phyloP scores from a whole-genome alignment of 2,329 filamentous ascomycete species.

The Aspergillus pseudotamarii region DNA sequence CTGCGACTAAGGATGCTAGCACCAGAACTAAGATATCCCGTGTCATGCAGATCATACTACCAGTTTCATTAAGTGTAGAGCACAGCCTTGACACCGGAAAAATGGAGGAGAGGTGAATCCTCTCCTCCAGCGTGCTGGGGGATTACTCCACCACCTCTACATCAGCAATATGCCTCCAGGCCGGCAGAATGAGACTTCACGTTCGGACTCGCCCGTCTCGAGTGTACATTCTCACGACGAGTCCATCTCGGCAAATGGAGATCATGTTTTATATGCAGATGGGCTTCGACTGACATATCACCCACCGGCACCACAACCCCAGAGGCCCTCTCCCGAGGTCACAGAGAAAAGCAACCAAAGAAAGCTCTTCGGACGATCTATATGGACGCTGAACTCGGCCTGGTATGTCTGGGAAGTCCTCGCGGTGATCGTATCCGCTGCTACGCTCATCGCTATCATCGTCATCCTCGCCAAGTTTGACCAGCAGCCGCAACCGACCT shows the following conservation, averaged over 20 bases:
- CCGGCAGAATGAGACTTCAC: background rate
- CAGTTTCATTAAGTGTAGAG: background rate
- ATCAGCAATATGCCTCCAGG: background rate
- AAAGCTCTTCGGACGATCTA: background rate
- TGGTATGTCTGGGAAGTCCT: slow-evolving; percentile 3
- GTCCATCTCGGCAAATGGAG: background rate
- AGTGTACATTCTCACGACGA: background rate
- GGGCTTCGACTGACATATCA: background rate
- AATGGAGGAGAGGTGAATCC: background rate
- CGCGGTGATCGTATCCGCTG: background rate
- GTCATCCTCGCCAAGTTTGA: slow-evolving; percentile 13
- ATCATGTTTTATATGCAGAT: background rate
- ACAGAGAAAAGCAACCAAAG: background rate
- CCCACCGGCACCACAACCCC: background rate
- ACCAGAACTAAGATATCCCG: background rate
- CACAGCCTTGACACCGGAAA: background rate
- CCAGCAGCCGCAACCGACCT: slow-evolving; percentile 15
- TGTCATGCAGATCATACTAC: background rate
- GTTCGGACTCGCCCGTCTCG: background rate
- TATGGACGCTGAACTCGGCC: background rate
- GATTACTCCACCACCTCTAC: background rate
- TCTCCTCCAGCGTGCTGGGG: background rate
- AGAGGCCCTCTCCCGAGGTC: background rate
- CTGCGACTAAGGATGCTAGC: background rate
- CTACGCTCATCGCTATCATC: slow-evolving; percentile 10